Base-by-base conservation (phyloP, 108 stramenopile genomes). In the Skeletonema tropicum region DNA sequence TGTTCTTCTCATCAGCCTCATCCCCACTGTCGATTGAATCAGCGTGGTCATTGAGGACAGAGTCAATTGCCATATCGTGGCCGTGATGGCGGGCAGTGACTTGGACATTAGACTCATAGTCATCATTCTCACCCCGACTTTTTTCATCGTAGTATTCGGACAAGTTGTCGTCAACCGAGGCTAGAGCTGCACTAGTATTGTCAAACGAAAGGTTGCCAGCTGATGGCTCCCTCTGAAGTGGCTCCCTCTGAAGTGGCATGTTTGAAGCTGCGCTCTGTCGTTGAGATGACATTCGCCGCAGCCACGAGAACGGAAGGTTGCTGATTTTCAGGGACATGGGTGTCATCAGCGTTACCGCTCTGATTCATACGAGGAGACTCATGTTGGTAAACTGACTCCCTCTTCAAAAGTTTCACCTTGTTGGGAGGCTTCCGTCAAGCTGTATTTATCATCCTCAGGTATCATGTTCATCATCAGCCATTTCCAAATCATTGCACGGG, bases 391-490 rank as follows among this genome's bases (percentile, higher is more conserved):
- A 31, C 65, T n/a, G 48, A 68, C 66, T 17, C 58, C 71, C 52
- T 72, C 81, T 31, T 75, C 80, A 29, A 62, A 62, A 12, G 74
- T 71, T 49, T 75, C 81, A 1, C 74, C 74, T 71, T 82, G 74
- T 30, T 75, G 64, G 7, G 75, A 76, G 52, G 60, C 68, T 36
- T 58, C 80, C 2, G 69, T 70, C 39, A 76, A 49, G 62, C 75
- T 83, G 33, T 71, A 71, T 21, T 83, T 83, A 38, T 83, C 82
- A 25, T 83, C 82, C 52, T 83, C 82, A n/a, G 0, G 82, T 83
- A 70, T 83, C 79, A 48, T 74, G 82, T 57, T 83, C 82, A 31
- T 83, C 82, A 49, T 83, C 82, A 9, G 82, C 82, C 75, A 76
- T 76, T 29, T 29, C 26, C 26, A 29, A 29, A 4, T n/a, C 15